These are phyloP conservation scores for Dalbergia oliveri DNA, from an alignment of 306 rosid genomes.

Conservation along the genomic window DNA sequence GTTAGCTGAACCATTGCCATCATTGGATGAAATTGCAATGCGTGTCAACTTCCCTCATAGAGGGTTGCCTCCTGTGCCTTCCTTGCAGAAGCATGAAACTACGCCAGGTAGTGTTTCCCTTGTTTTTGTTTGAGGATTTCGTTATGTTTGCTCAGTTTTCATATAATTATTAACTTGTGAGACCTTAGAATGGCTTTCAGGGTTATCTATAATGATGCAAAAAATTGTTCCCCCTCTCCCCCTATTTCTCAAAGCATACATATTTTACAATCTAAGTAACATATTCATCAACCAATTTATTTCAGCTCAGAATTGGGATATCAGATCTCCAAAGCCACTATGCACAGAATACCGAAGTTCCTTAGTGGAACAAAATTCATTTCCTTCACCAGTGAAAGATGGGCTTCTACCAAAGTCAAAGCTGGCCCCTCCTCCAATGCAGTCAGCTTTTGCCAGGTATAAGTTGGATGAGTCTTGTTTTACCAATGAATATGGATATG, in stretches of 20 bases:
- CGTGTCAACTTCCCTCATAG: constrained; percentile 82
- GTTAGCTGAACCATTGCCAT: constrained; percentile 97
- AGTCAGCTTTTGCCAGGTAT: constrained; percentile 98
- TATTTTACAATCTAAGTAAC: constrained; percentile 26
- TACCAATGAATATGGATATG: too few relatives aligned
- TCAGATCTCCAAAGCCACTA: constrained; percentile 82
- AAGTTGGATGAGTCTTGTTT: constrained; percentile 9
- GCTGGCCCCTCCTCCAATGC: constrained; percentile 87
- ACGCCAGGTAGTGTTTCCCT: constrained; percentile 64
- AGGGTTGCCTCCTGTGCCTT: constrained; percentile 75
- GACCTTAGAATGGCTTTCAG: too few relatives aligned
- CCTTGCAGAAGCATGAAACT: constrained; percentile 75
- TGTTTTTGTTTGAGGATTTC: constrained; percentile 34
- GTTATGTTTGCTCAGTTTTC: constrained; percentile 19
- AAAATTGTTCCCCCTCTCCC: constrained; percentile 22
- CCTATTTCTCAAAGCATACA: too few relatives aligned
- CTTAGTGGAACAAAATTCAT: constrained; percentile 76
- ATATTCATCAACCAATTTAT: constrained; percentile 20
- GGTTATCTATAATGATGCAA: background rate
- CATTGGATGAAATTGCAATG: constrained; percentile 89
- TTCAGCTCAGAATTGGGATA: constrained; percentile 91
- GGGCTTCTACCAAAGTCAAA: constrained; percentile 81
- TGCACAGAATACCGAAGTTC: constrained; percentile 74
- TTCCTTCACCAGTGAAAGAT: constrained; percentile 93
- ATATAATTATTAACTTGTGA: constrained; percentile 2